A percentile compares a stretch with the other conserved stretches of the same genome.
These are phyloP conservation scores for Maudiozyma pseudohumilis DNA, from an alignment of 805 yeast species.

Conservation along the genomic window DNA sequence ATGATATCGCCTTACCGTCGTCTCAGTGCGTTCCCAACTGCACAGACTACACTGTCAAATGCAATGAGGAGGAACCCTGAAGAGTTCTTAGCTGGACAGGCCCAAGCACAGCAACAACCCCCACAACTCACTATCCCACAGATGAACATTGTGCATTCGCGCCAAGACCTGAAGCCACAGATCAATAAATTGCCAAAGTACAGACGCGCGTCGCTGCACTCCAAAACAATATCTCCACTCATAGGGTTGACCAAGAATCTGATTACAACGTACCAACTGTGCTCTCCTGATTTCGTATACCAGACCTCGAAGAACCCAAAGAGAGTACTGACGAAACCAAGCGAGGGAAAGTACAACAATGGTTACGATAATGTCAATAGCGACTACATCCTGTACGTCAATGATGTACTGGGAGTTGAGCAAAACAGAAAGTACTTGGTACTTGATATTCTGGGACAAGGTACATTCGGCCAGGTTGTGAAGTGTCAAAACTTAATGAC, in stretches of 20 bases:
- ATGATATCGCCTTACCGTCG: conserved; percentile 20
- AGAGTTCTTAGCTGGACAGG: background rate
- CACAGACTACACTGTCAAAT: conserved; percentile 10
- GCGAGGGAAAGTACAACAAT: conserved; percentile 68
- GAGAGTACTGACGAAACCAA: conserved; percentile 86
- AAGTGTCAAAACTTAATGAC: conserved; percentile 68
- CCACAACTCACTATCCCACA: conserved; percentile 36
- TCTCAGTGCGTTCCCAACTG: conserved; percentile 22
- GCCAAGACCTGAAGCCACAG: conserved; percentile 50
- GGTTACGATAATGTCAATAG: conserved; percentile 83
- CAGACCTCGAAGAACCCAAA: conserved; percentile 80
- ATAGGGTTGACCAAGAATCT: conserved; percentile 69
- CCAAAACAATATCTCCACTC: conserved; percentile 65
- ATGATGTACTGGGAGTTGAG: conserved; percentile 74
- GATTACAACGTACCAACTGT: conserved; percentile 70
- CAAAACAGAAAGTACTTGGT: conserved; percentile 75
- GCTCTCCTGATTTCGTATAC: conserved; percentile 78
- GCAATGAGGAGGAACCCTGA: conserved; percentile 27
- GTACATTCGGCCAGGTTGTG: conserved; percentile 97
- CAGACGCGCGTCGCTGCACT: conserved; percentile 56
- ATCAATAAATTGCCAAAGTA: conserved; percentile 56
- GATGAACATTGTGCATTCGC: conserved; percentile 33
- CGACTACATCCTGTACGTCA: conserved; percentile 88
- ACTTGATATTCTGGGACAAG: conserved; percentile 85
- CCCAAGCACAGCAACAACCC: conserved; percentile 7